Conservation (phyloP, 371 early-diverging fungal species). For the Capillidium heterosporum region DNA sequence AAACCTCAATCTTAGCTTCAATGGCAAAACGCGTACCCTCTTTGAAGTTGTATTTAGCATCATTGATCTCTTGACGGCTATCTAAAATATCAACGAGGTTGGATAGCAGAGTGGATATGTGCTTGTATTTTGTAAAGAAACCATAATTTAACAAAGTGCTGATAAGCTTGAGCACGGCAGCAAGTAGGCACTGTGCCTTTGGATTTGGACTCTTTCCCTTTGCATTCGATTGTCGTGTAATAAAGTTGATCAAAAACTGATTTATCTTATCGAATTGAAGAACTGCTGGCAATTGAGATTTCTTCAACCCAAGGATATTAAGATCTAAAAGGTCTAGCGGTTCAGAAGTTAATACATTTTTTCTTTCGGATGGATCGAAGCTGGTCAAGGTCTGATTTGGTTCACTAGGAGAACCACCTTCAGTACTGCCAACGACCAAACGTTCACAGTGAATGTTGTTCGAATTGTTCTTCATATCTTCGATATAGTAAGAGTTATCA, state of each 20-base stretch:
- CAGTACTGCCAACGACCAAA: neutral
- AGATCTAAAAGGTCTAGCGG: neutral
- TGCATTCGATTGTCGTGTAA: slow-evolving; percentile 7
- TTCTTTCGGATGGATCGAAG: no score
- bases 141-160: slow-evolving; percentile 18
- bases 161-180: slow-evolving; percentile 15
- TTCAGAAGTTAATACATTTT: no score
- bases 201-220: slow-evolving; percentile 11
- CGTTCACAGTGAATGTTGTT: neutral
- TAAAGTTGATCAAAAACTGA: neutral
- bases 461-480: neutral
- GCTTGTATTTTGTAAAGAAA: slow-evolving; percentile 13
- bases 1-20: slow-evolving; percentile 25
- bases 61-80: slow-evolving; percentile 18
- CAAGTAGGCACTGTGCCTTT: slow-evolving; percentile 10
- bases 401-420: neutral
- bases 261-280: neutral
- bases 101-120: slow-evolving; percentile 16
- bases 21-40: slow-evolving; percentile 20
- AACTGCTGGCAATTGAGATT: neutral
- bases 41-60: slow-evolving; percentile 18
- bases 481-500: slow-evolving; percentile 9
- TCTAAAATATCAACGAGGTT: slow-evolving; percentile 22
- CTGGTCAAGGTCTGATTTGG: no score
- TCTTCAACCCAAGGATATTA: neutral